Evolutionary conservation across 2,329 filamentous ascomycete genomes (phyloP), one percentile per base, ranked within the genome.

Genomic region (Penicillium sp.): DNA sequence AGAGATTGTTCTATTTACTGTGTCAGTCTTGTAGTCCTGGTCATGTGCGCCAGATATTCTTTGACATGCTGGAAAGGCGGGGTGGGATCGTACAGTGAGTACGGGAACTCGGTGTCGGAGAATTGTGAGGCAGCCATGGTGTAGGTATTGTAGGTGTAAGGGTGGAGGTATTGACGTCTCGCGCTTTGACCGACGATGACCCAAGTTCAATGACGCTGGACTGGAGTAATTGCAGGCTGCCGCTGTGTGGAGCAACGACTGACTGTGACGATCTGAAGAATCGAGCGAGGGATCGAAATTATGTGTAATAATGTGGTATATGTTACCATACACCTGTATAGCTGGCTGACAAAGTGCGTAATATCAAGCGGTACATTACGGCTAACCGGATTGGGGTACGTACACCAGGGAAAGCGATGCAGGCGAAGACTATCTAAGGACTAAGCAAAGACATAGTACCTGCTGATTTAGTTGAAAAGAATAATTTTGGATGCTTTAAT

Each of bases 1-100:
- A 70, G 88, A 84, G 65, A 97, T 85, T 62, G 85, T 87, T 72
- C 91, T 93, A 73, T 45, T 19, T 15, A 37, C 60, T 63, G 42
- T 35, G 42, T 8, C 50, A 71, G 15, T 68, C 65, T 33, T 53
- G 17, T 45, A 30, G 49, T 30, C 26, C n/a, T 28, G 19, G 35
- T 13, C 26, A 17, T 40, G 51, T 51, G 28, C 49, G 35, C 22
- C 35, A 51, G 19, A 35, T 54, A n/a, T 26, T 24, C n/a, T 28
- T 28, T 15, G n/a, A n/a, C 28, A 22, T 22, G 47, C 26, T 47
- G 62, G 56, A 19, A 49, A 37, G 47, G 44, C 35, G 59, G 56
- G 47, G 62, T 58, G 63, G 55, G 53, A 55, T 62, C 68, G 60
- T 71, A 79, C 78, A 80, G 60, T 47, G 76, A 77, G 72, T 74